These are phyloP conservation scores for Cinnamomum chago DNA, from an alignment of 164 flowering plant genomes.

Conservation along the genomic window DNA sequence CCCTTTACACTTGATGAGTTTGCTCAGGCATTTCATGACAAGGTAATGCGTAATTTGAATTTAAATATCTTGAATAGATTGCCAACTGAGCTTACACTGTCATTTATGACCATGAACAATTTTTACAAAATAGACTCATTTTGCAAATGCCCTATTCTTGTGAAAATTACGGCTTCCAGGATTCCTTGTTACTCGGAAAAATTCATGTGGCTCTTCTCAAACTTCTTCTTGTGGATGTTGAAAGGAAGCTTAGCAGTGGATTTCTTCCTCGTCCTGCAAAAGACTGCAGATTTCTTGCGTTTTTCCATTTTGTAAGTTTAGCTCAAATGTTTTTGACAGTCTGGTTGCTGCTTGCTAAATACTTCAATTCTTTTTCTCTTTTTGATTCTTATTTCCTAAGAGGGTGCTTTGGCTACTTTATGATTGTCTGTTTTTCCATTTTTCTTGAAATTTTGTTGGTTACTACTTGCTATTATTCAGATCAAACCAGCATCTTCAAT, in stretches of 20 bases:
- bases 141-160: constrained; percentile 6
- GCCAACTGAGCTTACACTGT: not conserved
- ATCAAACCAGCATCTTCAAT: too few species aligned
- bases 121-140: not conserved
- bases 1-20: constrained; percentile 88
- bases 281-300: constrained; percentile 62
- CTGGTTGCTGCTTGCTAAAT: not conserved
- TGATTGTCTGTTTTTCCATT: not conserved
- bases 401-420: not conserved
- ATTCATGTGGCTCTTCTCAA: constrained; percentile 72
- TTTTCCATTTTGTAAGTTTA: constrained; percentile 72
- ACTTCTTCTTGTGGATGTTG: constrained; percentile 60
- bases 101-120: not conserved
- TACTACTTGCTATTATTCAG: not conserved
- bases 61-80: not conserved
- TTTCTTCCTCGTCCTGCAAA: constrained; percentile 37
- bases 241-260: constrained; percentile 50
- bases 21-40: constrained; percentile 85
- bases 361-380: not conserved
- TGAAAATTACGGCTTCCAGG: constrained; percentile 33
- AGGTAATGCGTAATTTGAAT: constrained; percentile 38
- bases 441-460: not conserved
- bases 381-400: too few species aligned
- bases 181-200: constrained; percentile 78
- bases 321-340: not conserved